These are phyloP conservation scores for Heliamphora exappendiculata DNA, from an alignment of 148 eudicot species.

Conservation along the genomic window DNA sequence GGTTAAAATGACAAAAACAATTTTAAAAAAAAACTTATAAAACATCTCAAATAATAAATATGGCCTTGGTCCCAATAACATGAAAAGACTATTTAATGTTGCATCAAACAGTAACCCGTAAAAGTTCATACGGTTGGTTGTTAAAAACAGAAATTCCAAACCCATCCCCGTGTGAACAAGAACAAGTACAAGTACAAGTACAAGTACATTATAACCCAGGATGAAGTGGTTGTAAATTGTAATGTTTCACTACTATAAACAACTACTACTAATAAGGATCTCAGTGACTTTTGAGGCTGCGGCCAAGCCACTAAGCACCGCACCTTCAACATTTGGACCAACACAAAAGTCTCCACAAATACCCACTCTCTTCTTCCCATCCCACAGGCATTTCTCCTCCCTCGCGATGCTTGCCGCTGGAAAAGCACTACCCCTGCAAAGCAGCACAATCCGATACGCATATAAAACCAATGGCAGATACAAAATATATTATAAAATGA, in stretches of 20 bases:
- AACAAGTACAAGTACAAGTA: too few relatives aligned
- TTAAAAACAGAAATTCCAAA: too few relatives aligned
- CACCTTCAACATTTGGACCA: conserved; percentile 89
- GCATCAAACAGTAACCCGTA: too few relatives aligned
- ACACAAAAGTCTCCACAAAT: conserved; percentile 94
- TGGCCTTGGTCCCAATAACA: too few relatives aligned
- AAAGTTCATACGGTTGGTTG: too few relatives aligned
- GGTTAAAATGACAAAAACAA: too few relatives aligned
- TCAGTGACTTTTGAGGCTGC: conserved; percentile 66
- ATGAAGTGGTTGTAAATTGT: too few relatives aligned
- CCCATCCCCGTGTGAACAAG: too few relatives aligned
- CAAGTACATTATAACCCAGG: too few relatives aligned
- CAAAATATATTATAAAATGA: neutral
- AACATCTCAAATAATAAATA: too few relatives aligned
- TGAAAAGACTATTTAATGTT: too few relatives aligned
- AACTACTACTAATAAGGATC: conserved; percentile 25
- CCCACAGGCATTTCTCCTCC: conserved; percentile 82
- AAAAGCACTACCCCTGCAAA: conserved; percentile 90
- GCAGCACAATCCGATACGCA: neutral
- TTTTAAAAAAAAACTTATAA: too few relatives aligned
- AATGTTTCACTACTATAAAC: conserved; percentile 16
- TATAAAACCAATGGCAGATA: neutral
- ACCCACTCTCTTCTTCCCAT: conserved; percentile 46
- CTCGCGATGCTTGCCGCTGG: conserved; percentile 53
- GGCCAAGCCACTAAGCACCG: conserved; percentile 73